Percentiles rank a stretch among this genome's conserved stretches.
phyloP scores from a whole-genome alignment of 140 eudicot genomes.

The Anethum foeniculum region DNA sequence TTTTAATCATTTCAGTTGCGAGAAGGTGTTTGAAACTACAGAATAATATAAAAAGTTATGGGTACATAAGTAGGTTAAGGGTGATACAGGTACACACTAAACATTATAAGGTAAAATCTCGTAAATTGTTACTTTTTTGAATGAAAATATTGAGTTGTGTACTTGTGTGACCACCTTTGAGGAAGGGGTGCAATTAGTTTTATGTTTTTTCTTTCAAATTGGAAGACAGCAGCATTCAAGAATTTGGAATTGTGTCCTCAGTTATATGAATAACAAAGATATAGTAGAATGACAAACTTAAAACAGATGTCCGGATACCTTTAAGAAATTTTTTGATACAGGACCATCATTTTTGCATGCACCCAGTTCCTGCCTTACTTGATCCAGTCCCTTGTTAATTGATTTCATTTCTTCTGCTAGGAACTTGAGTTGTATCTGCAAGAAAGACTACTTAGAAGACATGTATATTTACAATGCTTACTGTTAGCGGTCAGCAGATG shows the following conservation, averaged over 20 bases:
- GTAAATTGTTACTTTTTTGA: neutral
- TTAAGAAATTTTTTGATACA: constrained; percentile 69
- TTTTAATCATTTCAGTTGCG: neutral
- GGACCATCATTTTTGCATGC: constrained; percentile 92
- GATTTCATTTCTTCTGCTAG: constrained; percentile 99
- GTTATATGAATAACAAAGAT: neutral
- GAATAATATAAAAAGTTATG: neutral
- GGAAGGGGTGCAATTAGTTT: neutral
- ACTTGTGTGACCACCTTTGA: neutral
- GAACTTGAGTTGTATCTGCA: constrained; percentile 81
- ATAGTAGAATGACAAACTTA: neutral
- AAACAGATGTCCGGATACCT: constrained; percentile 30
- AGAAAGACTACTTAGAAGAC: neutral
- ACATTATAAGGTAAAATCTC: neutral
- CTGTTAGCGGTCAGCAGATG: neutral
- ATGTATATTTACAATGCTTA: neutral
- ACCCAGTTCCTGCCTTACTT: constrained; percentile 66
- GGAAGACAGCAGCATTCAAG: neutral
- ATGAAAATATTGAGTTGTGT: neutral
- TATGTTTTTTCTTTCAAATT: neutral
- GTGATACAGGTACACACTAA: neutral
- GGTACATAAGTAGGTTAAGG: neutral
- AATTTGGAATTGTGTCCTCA: neutral
- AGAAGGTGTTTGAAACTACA: neutral
- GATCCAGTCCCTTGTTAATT: constrained; percentile 85